These are phyloP conservation scores for Hyphopichia wangnamkhiaoensis DNA, from an alignment of 1,139 yeast species.

Conservation along the genomic window DNA sequence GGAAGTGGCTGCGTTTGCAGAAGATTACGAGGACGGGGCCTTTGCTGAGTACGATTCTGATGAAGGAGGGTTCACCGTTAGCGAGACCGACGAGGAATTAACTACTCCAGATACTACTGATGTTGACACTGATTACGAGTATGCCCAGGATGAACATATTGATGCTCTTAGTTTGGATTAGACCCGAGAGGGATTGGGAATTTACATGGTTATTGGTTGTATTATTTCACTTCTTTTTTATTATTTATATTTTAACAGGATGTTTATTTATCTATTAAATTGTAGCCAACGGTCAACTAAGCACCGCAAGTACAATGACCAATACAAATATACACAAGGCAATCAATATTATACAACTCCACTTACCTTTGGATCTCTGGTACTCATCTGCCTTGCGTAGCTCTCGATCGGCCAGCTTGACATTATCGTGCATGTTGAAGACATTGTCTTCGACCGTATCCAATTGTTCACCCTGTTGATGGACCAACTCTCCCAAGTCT, in stretches of 20 bases:
- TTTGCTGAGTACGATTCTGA: conserved; percentile 13
- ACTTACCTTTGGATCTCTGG: conserved; percentile 67
- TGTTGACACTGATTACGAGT: conserved; percentile 13
- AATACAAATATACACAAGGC: conserved; percentile 41
- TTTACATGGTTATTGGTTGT: not conserved
- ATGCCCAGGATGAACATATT: conserved; percentile 2
- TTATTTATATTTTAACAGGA: not conserved
- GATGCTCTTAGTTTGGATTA: conserved; percentile 16
- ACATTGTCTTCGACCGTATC: conserved; percentile 84
- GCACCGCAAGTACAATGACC: conserved; percentile 38
- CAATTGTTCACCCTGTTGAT: conserved; percentile 81
- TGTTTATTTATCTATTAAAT: not conserved
- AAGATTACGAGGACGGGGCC: conserved; percentile 25
- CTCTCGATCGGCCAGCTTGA: conserved; percentile 71
- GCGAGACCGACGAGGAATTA: conserved; percentile 18
- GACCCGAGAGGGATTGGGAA: no score
- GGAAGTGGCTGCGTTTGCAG: conserved; percentile 21
- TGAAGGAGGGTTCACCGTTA: no score
- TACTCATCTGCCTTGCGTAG: conserved; percentile 72
- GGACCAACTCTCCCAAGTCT: conserved; percentile 74
- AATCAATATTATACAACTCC: conserved; percentile 67
- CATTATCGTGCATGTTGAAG: conserved; percentile 61
- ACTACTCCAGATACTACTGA: conserved; percentile 30
- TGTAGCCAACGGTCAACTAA: conserved; percentile 31
- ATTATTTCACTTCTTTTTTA: not conserved